Percentiles rank a stretch among this genome's conserved stretches.
Conservation (phyloP, 495 filamentous ascomycete species). For the Aspergillus mulundensis region DNA sequence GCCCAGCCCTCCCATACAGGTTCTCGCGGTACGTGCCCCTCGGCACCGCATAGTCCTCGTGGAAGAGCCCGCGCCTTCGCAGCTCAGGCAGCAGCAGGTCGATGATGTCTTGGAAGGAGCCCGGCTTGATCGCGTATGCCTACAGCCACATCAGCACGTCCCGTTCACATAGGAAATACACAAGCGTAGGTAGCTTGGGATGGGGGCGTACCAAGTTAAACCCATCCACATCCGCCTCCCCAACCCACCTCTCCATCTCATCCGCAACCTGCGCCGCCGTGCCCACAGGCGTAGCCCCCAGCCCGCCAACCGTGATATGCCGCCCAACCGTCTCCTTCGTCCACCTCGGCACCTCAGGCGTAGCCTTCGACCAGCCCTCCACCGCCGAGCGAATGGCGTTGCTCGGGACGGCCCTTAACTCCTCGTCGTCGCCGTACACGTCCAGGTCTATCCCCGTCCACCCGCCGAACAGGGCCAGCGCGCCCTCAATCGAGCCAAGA, state of each 20-base stretch:
- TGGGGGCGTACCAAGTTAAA: conserved; percentile 59
- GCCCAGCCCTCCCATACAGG: conserved; percentile 35
- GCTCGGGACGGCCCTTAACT: conserved; percentile 55
- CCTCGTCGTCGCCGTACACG: conserved; percentile 52
- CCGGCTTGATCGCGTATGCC: conserved; percentile 59
- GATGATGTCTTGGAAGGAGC: conserved; percentile 60
- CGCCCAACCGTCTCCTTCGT: conserved; percentile 59
- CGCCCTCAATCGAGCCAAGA: conserved; percentile 50
- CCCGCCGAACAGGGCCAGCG: conserved; percentile 53
- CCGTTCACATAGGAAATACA: neutral
- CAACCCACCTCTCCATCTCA: conserved; percentile 56
- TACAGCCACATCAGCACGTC: conserved; percentile 13
- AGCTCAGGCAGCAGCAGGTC: conserved; percentile 47
- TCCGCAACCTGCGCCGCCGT: conserved; percentile 56
- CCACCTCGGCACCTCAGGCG: conserved; percentile 52
- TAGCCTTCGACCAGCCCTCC: conserved; percentile 45
- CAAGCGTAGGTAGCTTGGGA: no score
- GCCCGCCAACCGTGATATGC: conserved; percentile 59
- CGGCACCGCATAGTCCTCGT: conserved; percentile 42
- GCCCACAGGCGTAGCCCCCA: conserved; percentile 51
- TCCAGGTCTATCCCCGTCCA: conserved; percentile 56
- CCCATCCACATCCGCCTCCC: conserved; percentile 60
- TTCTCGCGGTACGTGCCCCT: conserved; percentile 50
- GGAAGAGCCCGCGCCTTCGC: conserved; percentile 45
- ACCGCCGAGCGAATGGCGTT: conserved; percentile 55